Conservation (phyloP, 495 filamentous ascomycete species). For the Talaromyces trachyspermus region DNA sequence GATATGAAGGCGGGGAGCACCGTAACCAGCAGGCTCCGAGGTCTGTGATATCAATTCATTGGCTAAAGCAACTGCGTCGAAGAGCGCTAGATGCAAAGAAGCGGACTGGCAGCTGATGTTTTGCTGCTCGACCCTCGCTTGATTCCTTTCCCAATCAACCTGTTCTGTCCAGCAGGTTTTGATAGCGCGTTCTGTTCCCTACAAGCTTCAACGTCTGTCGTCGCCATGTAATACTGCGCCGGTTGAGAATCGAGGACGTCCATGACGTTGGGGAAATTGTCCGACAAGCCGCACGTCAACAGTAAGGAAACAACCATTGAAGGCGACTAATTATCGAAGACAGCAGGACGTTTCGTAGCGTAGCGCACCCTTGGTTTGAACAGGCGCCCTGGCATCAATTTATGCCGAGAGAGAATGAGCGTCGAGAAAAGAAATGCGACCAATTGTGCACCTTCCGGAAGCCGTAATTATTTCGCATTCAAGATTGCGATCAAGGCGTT, state of each 20-base stretch:
- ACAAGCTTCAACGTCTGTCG: background rate
- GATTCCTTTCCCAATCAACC: background rate
- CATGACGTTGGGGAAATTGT: background rate
- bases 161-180: background rate
- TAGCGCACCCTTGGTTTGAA: background rate
- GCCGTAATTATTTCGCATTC: background rate
- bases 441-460: background rate
- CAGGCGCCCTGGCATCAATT: background rate
- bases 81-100: constrained; percentile 2
- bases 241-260: background rate
- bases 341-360: background rate
- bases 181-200: background rate
- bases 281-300: constrained; percentile 3
- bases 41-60: constrained; percentile 14
- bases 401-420: background rate
- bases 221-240: background rate
- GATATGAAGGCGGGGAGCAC: constrained; percentile 36
- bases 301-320: constrained; percentile 5
- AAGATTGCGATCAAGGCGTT: background rate
- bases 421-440: constrained; percentile 1
- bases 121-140: background rate
- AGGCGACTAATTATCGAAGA: background rate
- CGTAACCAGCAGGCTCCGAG: constrained; percentile 16
- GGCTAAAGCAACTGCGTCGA: constrained; percentile 7
- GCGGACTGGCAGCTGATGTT: background rate